Percentiles rank a stretch among this genome's conserved stretches.
These are phyloP conservation scores for Ophiosphaerella korrae DNA, from an alignment of 2,329 filamentous ascomycete species.

Conservation along the genomic window DNA sequence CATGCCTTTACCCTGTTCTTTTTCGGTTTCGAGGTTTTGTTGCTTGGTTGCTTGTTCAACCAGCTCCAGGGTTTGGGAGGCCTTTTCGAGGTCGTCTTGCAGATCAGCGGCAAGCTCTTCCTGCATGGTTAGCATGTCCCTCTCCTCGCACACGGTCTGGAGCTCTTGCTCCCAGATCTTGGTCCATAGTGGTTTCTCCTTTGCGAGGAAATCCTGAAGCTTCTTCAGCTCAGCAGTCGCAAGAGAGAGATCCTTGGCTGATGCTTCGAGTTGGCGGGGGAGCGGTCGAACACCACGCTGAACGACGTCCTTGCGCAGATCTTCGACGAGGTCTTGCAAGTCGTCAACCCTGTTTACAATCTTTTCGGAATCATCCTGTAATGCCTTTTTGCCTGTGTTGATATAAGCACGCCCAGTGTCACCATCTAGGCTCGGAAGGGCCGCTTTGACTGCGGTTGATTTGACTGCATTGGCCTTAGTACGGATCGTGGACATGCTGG, in stretches of 20 bases:
- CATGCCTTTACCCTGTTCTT: constrained; percentile 54
- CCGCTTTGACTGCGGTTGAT: constrained; percentile 70
- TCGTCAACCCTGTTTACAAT: constrained; percentile 93
- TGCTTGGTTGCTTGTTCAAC: constrained; percentile 99
- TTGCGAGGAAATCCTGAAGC: constrained; percentile 88
- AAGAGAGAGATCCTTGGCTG: constrained; percentile 83
- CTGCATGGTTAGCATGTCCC: constrained; percentile 92
- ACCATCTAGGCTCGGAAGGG: constrained; percentile 73
- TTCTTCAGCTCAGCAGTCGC: constrained; percentile 88
- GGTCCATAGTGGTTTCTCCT: constrained; percentile 95
- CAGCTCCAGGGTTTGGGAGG: constrained; percentile 87
- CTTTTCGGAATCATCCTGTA: constrained; percentile 85
- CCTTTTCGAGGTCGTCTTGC: constrained; percentile 93
- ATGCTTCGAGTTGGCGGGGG: constrained; percentile 84
- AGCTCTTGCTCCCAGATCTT: constrained; percentile 99
- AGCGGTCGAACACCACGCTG: constrained; percentile 87
- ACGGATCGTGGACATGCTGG: constrained; percentile 83
- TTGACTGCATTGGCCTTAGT: constrained; percentile 84
- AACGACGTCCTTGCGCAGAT: constrained; percentile 96
- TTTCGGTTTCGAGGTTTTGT: constrained; percentile 77
- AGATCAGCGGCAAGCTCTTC: constrained; percentile 93
- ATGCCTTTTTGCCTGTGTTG: constrained; percentile 80
- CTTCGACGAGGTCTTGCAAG: constrained; percentile 94
- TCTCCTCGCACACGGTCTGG: constrained; percentile 92
- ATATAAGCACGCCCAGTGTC: constrained; percentile 87